Conservation (phyloP, 208 protist genomes). For the Wallacemonas sp. region DNA sequence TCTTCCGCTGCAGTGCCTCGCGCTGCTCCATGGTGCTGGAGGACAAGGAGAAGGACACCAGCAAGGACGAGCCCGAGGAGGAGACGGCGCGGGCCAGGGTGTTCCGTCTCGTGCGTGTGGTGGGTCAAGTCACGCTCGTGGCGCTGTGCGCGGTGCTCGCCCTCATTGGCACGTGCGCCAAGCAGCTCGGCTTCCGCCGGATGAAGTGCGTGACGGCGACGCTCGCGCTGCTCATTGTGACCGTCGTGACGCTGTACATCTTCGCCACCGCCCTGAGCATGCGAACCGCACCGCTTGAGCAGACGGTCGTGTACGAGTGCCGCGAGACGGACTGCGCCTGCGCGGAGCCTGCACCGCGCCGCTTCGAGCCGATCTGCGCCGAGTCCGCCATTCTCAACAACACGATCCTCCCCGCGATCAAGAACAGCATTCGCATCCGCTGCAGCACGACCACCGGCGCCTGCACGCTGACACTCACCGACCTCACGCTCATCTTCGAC, state of each 20-base stretch:
- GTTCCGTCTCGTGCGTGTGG: slow-evolving; percentile 34
- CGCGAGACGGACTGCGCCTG: slow-evolving; percentile 64
- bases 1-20: slow-evolving; percentile 67
- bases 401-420: slow-evolving; percentile 55
- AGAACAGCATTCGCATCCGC: slow-evolving; percentile 55
- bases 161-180: slow-evolving; percentile 41
- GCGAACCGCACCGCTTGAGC: slow-evolving; percentile 23
- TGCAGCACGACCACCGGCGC: slow-evolving; percentile 34
- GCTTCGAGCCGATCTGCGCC: slow-evolving; percentile 75
- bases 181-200: slow-evolving; percentile 34
- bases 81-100: slow-evolving; percentile 29
- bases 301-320: slow-evolving; percentile 63
- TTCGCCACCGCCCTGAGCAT: slow-evolving; percentile 66
- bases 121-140: slow-evolving; percentile 50
- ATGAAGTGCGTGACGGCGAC: slow-evolving; percentile 37
- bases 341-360: slow-evolving; percentile 55
- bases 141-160: slow-evolving; percentile 51
- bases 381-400: slow-evolving; percentile 41
- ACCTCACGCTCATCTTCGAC: slow-evolving; percentile 70
- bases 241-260: slow-evolving; percentile 56
- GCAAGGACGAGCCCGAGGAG: not conserved
- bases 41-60: slow-evolving; percentile 13
- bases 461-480: slow-evolving; percentile 61
- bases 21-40: slow-evolving; percentile 55
- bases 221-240: slow-evolving; percentile 33